Conservation (phyloP, 495 filamentous ascomycete genomes). For the Ascobolus immersus region DNA sequence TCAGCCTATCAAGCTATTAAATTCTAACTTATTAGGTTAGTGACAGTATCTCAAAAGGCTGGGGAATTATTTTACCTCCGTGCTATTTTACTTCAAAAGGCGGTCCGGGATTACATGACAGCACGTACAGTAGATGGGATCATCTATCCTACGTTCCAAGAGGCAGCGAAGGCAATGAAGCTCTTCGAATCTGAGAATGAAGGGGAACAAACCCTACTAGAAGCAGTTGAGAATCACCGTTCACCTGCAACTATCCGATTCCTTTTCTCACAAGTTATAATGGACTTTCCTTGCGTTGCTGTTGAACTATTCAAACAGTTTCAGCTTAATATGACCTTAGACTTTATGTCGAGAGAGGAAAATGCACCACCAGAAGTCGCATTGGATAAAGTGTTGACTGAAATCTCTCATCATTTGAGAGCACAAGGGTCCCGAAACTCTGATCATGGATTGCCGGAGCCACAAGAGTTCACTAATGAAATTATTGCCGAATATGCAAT, state of each 20-base stretch:
- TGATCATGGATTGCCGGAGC: slow-evolving; percentile 1
- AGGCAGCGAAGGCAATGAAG: slow-evolving; percentile 4
- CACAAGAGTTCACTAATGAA: background rate
- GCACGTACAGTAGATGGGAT: background rate
- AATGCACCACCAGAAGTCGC: background rate
- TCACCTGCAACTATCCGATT: slow-evolving; percentile 3
- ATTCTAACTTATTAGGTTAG: background rate
- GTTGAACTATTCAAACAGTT: slow-evolving; percentile 3
- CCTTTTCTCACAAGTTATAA: slow-evolving; percentile 3
- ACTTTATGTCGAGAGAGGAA: too few relatives aligned
- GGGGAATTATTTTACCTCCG: slow-evolving; percentile 8
- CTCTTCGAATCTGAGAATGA: slow-evolving; percentile 5
- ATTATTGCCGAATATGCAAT: slow-evolving; percentile 1
- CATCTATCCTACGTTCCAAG: slow-evolving; percentile 3
- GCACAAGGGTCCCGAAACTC: background rate
- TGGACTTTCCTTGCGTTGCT: slow-evolving; percentile 1
- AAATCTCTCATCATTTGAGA: background rate
- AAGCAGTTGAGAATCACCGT: slow-evolving; percentile 1
- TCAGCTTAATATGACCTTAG: background rate
- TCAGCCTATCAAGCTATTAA: too few relatives aligned
- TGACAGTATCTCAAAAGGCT: slow-evolving; percentile 1
- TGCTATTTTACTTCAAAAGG: slow-evolving; percentile 2
- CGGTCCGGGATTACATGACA: background rate
- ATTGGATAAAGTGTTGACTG: background rate
- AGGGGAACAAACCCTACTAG: background rate